Conservation (phyloP, 768 basidiomycete genomes). For the Suillus alpinus region DNA sequence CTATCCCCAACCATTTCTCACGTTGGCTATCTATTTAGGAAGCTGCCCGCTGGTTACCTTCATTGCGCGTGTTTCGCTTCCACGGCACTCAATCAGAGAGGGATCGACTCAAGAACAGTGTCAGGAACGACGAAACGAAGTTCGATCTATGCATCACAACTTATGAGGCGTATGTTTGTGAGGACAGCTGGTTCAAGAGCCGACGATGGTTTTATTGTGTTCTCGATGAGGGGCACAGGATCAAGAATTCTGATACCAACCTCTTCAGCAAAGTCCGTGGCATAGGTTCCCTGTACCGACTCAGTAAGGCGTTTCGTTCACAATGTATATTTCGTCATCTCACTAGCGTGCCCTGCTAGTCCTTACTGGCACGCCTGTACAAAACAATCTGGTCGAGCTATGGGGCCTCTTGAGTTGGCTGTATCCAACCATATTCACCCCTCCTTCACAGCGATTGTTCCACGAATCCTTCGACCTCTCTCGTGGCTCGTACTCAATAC, state of each 20-base stretch:
- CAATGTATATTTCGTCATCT: not conserved
- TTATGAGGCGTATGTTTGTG: slow-evolving; percentile 60
- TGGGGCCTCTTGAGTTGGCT: slow-evolving; percentile 58
- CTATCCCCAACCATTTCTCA: not conserved
- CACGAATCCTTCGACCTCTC: slow-evolving; percentile 52
- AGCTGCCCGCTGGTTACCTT: slow-evolving; percentile 52
- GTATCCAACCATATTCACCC: slow-evolving; percentile 51
- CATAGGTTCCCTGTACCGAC: slow-evolving; percentile 52
- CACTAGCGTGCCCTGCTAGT: slow-evolving; percentile 32
- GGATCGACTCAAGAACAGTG: slow-evolving; percentile 45
- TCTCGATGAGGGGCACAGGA: slow-evolving; percentile 67
- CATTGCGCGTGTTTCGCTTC: slow-evolving; percentile 53
- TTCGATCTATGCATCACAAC: slow-evolving; percentile 63
- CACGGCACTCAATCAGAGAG: slow-evolving; percentile 58
- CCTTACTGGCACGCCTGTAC: slow-evolving; percentile 72
- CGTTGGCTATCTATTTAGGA: slow-evolving; percentile 33
- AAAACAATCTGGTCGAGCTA: slow-evolving; percentile 60
- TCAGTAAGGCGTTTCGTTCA: slow-evolving; percentile 36
- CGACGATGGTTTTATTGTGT: slow-evolving; percentile 57
- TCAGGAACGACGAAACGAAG: slow-evolving; percentile 33
- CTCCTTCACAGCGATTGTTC: slow-evolving; percentile 45
- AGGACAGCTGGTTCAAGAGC: slow-evolving; percentile 60
- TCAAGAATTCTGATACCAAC: slow-evolving; percentile 65
- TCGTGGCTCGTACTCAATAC: slow-evolving; percentile 48
- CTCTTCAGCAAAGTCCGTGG: slow-evolving; percentile 52